phyloP scores from a whole-genome alignment of 2,329 filamentous ascomycete species.

The Trichoderma citrinoviride region DNA sequence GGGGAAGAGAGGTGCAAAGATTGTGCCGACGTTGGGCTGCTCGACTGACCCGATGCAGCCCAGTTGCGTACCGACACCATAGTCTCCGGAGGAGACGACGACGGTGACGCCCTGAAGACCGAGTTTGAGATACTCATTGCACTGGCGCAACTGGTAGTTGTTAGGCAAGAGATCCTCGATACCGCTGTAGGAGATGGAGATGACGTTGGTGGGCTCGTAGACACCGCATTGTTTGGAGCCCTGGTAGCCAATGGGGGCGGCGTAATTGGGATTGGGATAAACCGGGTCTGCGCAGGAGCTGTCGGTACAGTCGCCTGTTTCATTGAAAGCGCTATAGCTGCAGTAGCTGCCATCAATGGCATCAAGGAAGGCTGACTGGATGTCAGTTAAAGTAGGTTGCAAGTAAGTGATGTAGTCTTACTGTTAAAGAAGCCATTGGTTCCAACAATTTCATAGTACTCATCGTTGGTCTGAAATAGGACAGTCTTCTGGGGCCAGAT shows the following conservation, averaged over 20 bases:
- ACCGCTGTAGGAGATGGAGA: constrained; percentile 52
- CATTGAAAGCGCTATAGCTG: constrained; percentile 29
- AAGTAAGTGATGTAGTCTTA: neutral
- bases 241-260: constrained; percentile 38
- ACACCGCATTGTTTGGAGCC: constrained; percentile 45
- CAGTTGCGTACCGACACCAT: constrained; percentile 38
- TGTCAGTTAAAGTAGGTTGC: too few relatives aligned
- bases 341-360: constrained; percentile 45
- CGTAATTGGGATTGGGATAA: constrained; percentile 29
- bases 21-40: neutral
- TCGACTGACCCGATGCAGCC: neutral
- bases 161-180: constrained; percentile 48
- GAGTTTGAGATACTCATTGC: constrained; percentile 55
- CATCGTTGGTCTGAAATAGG: constrained; percentile 3
- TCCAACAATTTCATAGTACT: constrained; percentile 3
- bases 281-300: constrained; percentile 3
- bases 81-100: constrained; percentile 50
- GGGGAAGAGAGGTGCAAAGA: constrained; percentile 46
- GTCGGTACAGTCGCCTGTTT: constrained; percentile 35
- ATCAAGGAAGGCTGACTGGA: constrained; percentile 39
- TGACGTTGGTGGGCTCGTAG: constrained; percentile 47
- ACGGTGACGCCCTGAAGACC: constrained; percentile 51
- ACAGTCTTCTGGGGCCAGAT: constrained; percentile 6
- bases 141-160: constrained; percentile 51
- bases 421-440: neutral